phyloP scores from a whole-genome alignment of 345 rosid genomes.

The Corchorus olitorius region DNA sequence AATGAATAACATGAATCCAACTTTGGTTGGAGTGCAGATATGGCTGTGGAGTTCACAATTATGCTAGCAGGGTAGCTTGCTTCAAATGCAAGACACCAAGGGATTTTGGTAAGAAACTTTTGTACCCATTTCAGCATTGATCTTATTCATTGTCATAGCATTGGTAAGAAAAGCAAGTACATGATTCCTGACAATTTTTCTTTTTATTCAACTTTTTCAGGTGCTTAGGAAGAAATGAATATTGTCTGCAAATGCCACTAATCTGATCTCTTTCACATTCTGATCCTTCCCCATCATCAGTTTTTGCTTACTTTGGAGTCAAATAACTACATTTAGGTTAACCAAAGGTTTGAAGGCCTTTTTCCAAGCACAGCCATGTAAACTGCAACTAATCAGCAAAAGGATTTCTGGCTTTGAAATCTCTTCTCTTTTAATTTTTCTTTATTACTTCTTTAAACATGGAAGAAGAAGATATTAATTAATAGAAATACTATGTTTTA shows the following conservation, averaged over 20 bases:
- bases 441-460: neutral
- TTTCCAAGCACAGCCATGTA: slow-evolving; percentile 19
- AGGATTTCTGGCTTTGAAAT: slow-evolving; percentile 14
- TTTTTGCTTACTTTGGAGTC: slow-evolving; percentile 3
- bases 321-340: slow-evolving; percentile 13
- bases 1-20: neutral
- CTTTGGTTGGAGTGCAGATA: slow-evolving; percentile 30
- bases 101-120: slow-evolving; percentile 44
- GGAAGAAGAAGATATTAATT: neutral
- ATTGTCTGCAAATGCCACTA: slow-evolving; percentile 10
- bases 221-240: slow-evolving; percentile 25
- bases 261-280: slow-evolving; percentile 8
- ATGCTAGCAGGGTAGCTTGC: slow-evolving; percentile 89
- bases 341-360: slow-evolving; percentile 20
- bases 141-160: neutral
- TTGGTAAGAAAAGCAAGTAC: no score
- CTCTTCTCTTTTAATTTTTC: neutral
- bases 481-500: slow-evolving; percentile 18
- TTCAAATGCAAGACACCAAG: slow-evolving; percentile 83
- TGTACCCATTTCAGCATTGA: neutral
- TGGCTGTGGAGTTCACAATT: slow-evolving; percentile 87
- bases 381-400: slow-evolving; percentile 14
- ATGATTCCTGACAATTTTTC: neutral
- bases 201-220: slow-evolving; percentile 25
- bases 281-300: neutral